phyloP scores from a whole-genome alignment of 176 grass and related monocot genomes.

The Juncus inflexus region DNA sequence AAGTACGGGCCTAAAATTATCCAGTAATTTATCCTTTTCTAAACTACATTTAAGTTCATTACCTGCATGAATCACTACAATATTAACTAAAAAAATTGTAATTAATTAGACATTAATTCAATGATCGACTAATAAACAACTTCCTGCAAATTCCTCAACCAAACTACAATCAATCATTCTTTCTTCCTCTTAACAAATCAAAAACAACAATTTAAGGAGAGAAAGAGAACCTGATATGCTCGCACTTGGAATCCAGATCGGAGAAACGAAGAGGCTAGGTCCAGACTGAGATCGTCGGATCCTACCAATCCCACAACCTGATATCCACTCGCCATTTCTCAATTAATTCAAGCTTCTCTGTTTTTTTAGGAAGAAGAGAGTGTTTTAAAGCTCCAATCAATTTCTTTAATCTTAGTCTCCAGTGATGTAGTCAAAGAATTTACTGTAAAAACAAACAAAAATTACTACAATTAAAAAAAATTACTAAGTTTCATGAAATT shows the following conservation, averaged over 20 bases:
- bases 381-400: no score
- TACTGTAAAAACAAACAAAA: no score
- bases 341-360: not conserved
- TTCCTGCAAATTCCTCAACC: not conserved
- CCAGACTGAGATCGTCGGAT: constrained; percentile 34
- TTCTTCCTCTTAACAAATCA: not conserved
- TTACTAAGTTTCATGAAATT: no score
- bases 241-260: constrained; percentile 55
- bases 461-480: no score
- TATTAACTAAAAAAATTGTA: not conserved
- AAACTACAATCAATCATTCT: not conserved
- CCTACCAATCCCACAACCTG: constrained; percentile 59
- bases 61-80: no score
- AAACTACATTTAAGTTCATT: no score
- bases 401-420: no score
- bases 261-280: constrained; percentile 58
- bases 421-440: no score
- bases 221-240: not conserved
- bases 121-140: not conserved
- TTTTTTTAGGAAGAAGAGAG: no score
- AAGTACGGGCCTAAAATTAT: no score
- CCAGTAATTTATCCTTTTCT: no score
- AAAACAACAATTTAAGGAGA: not conserved
- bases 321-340: constrained; percentile 1
- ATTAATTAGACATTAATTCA: constrained; percentile 18